A percentile compares a stretch with the other conserved stretches of the same genome.
Evolutionary conservation across 1,139 yeast species (phyloP).

Genomic region (Starmera stellimalicola): DNA sequence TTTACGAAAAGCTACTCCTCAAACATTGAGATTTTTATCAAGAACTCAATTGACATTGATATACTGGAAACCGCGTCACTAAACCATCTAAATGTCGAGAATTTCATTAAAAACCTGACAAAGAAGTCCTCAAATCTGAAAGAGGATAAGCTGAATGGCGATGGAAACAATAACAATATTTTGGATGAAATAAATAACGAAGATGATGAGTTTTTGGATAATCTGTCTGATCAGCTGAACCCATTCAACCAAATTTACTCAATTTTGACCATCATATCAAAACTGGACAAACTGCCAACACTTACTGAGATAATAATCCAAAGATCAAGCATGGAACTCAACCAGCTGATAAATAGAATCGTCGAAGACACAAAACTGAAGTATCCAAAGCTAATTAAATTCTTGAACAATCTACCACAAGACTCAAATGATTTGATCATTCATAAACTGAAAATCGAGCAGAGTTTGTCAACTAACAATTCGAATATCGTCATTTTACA

Average conservation of each 20-base stretch:
- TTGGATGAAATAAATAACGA: slow-evolving; percentile 13
- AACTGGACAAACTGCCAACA: slow-evolving; percentile 53
- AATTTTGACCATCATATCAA: slow-evolving; percentile 49
- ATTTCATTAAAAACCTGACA: slow-evolving; percentile 31
- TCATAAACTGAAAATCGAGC: slow-evolving; percentile 1
- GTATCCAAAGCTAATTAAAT: slow-evolving; percentile 32
- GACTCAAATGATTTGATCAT: neutral
- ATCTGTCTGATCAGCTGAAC: slow-evolving; percentile 31
- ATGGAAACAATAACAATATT: slow-evolving; percentile 3
- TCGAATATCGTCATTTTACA: slow-evolving; percentile 49
- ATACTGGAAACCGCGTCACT: slow-evolving; percentile 38
- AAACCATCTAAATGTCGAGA: slow-evolving; percentile 29
- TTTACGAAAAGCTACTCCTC: slow-evolving; percentile 25
- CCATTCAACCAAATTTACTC: slow-evolving; percentile 49
- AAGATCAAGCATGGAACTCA: slow-evolving; percentile 37
- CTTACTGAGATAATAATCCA: slow-evolving; percentile 48
- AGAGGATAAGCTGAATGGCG: slow-evolving; percentile 18
- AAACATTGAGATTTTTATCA: slow-evolving; percentile 45
- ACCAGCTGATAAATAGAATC: slow-evolving; percentile 47
- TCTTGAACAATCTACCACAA: slow-evolving; percentile 7
- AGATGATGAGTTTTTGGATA: slow-evolving; percentile 11
- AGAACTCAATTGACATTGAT: slow-evolving; percentile 50
- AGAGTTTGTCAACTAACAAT: slow-evolving; percentile 23
- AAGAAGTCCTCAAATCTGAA: slow-evolving; percentile 4
- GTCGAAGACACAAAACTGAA: slow-evolving; percentile 56